Evolutionary conservation across 2,329 filamentous ascomycete species (phyloP).

Genomic region (Monosporascus cannonballus): DNA sequence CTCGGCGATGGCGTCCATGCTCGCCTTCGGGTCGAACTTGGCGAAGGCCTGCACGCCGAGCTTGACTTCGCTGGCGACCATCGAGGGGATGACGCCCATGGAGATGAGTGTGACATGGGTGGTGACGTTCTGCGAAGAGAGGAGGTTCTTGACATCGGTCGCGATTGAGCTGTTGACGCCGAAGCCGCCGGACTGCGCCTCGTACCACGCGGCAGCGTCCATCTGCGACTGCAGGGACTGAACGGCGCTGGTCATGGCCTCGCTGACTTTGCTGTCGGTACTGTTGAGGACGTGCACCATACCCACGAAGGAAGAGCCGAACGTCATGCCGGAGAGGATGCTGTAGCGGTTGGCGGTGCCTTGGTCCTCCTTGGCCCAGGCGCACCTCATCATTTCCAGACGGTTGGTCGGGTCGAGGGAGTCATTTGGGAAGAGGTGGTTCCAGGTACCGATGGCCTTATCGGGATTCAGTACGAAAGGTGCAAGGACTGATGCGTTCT

Average conservation of each 20-base stretch:
- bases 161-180: constrained; percentile 6
- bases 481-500: constrained; percentile 9
- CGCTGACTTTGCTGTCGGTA: constrained; percentile 1
- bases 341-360: constrained; percentile 3
- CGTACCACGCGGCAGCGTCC: constrained; percentile 2
- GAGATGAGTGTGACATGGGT: constrained; percentile 7
- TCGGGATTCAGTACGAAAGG: constrained; percentile 9
- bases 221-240: constrained; percentile 4
- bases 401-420: constrained; percentile 2
- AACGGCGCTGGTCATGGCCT: constrained; percentile 4
- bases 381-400: no score
- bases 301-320: constrained; percentile 12
- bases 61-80: constrained; percentile 9
- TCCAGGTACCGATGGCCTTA: constrained; percentile 10
- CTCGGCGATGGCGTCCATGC: constrained; percentile 5
- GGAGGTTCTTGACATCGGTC: constrained; percentile 6
- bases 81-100: constrained; percentile 10
- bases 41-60: constrained; percentile 7
- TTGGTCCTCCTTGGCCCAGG: no score
- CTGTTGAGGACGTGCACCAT: constrained; percentile 10
- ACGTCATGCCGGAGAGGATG: constrained; percentile 12
- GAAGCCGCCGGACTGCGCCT: neutral
- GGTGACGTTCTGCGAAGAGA: constrained; percentile 7
- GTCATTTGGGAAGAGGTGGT: constrained; percentile 4
- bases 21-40: constrained; percentile 5